phyloP scores from a whole-genome alignment of 306 rosid species.

The Fragaria iinumae region DNA sequence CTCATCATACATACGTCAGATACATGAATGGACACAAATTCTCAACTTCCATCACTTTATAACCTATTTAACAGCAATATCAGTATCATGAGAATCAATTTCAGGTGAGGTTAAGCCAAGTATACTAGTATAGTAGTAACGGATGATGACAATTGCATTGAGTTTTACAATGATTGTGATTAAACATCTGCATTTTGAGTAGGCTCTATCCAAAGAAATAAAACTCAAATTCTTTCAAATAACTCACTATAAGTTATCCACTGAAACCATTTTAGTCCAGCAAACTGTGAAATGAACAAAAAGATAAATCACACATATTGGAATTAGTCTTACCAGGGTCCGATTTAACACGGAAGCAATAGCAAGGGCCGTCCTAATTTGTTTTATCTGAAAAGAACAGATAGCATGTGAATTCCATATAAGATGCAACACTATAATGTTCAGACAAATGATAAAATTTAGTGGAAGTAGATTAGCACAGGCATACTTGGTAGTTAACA shows the following conservation, averaged over 20 bases:
- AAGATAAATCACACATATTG: neutral
- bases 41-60: neutral
- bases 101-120: neutral
- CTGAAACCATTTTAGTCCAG: neutral
- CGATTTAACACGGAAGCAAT: constrained; percentile 87
- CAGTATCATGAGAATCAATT: neutral
- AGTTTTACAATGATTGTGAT: neutral
- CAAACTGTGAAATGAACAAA: neutral
- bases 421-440: constrained; percentile 20
- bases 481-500: constrained; percentile 85
- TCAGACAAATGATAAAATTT: constrained; percentile 32
- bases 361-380: constrained; percentile 87
- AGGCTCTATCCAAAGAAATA: neutral
- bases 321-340: constrained; percentile 68
- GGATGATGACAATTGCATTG: neutral
- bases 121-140: neutral
- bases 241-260: neutral
- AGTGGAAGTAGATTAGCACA: constrained; percentile 37
- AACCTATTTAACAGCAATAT: neutral
- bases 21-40: neutral
- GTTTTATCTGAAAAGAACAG: constrained; percentile 66
- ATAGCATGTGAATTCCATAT: constrained; percentile 12
- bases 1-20: neutral
- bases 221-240: constrained; percentile 2
- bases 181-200: neutral